Conservation (phyloP, 106 monocot genomes). For the Triglochin maritima region DNA sequence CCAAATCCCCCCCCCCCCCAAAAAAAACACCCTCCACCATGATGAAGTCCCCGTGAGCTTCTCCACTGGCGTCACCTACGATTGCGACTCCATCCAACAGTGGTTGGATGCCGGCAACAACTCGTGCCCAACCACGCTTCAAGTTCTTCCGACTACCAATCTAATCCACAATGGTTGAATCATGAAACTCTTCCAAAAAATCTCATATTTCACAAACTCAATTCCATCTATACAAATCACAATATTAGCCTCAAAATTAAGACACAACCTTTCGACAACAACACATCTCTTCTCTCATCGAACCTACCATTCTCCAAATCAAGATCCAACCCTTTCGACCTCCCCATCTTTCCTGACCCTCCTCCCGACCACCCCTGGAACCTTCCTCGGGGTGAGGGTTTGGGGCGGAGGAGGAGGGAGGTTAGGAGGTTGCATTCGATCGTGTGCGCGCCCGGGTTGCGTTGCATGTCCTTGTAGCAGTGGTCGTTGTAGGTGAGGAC, state of each 20-base stretch:
- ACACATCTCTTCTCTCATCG: background rate
- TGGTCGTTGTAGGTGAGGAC: too few relatives aligned
- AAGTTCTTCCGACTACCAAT: too few relatives aligned
- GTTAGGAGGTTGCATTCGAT: constrained; percentile 86
- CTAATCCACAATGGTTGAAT: too few relatives aligned
- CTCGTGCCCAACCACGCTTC: too few relatives aligned
- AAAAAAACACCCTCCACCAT: too few relatives aligned
- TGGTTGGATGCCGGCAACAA: too few relatives aligned
- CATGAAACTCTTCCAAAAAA: constrained; percentile 97
- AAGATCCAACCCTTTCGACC: background rate
- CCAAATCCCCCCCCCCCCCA: too few relatives aligned
- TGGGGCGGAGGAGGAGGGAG: constrained; percentile 66
- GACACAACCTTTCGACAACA: background rate
- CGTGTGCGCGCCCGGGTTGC: too few relatives aligned
- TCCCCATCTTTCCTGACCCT: background rate
- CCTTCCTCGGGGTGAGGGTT: constrained; percentile 44
- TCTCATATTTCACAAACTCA: constrained; percentile 77
- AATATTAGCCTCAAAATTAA: constrained; percentile 50
- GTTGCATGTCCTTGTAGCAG: too few relatives aligned
- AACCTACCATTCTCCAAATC: background rate
- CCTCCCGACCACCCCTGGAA: constrained; percentile 3
- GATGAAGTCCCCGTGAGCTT: too few relatives aligned
- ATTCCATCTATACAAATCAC: constrained; percentile 56
- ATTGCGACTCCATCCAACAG: too few relatives aligned
- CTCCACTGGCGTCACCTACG: too few relatives aligned